Conservation (phyloP, 768 basidiomycete genomes). For the Phlebiopsis flavidoalba region DNA sequence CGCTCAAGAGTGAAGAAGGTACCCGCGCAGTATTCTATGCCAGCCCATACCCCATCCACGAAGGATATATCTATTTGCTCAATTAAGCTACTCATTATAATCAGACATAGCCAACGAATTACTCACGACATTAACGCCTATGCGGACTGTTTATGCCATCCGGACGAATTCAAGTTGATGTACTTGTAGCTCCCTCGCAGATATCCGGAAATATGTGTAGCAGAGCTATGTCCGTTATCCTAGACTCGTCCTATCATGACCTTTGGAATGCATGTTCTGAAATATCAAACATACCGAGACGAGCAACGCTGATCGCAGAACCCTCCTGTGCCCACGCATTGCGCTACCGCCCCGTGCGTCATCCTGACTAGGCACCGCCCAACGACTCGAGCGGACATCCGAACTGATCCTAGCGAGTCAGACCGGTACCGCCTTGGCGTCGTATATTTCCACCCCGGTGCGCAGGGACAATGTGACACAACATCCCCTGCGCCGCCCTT, state of each 20-base stretch:
- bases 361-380: not conserved
- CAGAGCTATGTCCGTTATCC: not conserved
- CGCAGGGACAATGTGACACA: no score
- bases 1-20: not conserved
- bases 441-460: not conserved
- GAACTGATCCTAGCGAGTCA: not conserved
- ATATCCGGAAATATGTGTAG: not conserved
- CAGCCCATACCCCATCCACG: not conserved
- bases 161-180: no score
- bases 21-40: not conserved
- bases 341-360: not conserved
- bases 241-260: not conserved
- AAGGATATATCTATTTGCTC: not conserved
- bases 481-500: not conserved
- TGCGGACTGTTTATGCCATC: not conserved
- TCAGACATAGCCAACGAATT: not conserved
- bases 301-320: not conserved
- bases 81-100: not conserved
- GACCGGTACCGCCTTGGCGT: not conserved
- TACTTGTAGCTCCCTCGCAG: no score
- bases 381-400: not conserved
- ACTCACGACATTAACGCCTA: not conserved
- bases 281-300: not conserved
- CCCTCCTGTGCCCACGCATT: not conserved
- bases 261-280: no score